Conservation (phyloP, 495 filamentous ascomycete species). For the Neurospora cerealis region DNA sequence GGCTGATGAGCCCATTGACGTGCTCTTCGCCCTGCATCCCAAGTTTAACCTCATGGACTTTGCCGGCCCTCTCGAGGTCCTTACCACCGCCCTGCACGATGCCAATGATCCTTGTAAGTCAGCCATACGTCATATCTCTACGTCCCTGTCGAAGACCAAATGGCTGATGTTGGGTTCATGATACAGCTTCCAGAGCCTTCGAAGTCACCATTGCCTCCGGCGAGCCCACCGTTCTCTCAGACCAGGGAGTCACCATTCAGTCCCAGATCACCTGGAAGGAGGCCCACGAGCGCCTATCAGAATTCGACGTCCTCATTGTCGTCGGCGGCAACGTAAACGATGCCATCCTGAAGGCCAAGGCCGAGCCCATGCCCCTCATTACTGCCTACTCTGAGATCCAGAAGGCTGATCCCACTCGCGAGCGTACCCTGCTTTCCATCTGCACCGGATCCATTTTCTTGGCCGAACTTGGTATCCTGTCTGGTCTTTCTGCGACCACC, state of each 20-base stretch:
- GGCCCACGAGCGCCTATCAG: constrained; percentile 50
- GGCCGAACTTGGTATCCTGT: constrained; percentile 59
- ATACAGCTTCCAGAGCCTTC: constrained; percentile 43
- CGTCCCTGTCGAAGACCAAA: not conserved
- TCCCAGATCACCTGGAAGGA: constrained; percentile 61
- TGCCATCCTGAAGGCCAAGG: constrained; percentile 44
- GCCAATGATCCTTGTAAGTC: constrained; percentile 49
- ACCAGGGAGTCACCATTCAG: constrained; percentile 65
- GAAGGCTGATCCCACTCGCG: constrained; percentile 53
- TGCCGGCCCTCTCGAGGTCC: constrained; percentile 55
- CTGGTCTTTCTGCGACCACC: constrained; percentile 63
- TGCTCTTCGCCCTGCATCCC: constrained; percentile 39
- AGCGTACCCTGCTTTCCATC: constrained; percentile 65
- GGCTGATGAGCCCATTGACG: constrained; percentile 40
- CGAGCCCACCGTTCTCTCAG: constrained; percentile 46
- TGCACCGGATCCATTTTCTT: constrained; percentile 68
- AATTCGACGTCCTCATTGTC: constrained; percentile 64
- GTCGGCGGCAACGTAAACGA: constrained; percentile 48
- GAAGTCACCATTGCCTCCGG: constrained; percentile 60
- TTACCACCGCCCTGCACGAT: constrained; percentile 49
- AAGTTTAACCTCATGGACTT: constrained; percentile 53
- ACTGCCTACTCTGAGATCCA: constrained; percentile 57
- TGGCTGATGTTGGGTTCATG: not conserved
- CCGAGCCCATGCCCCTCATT: constrained; percentile 54
- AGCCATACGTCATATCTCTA: not conserved